Conservation (phyloP, 352 stramenopile species). For the Blastocystis sp. region DNA sequence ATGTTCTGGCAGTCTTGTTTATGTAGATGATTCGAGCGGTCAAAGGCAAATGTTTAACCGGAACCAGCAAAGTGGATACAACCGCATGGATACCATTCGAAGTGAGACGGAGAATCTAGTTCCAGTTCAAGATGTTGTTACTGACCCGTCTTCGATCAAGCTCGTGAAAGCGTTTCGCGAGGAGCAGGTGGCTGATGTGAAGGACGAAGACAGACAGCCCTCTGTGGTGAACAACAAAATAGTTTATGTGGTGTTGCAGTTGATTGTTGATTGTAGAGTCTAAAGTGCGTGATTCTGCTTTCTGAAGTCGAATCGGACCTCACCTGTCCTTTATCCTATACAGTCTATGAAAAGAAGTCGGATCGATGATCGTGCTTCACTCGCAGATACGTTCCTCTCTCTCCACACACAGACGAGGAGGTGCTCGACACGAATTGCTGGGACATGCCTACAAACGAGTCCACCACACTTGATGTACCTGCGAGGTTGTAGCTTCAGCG, state of each 20-base stretch:
- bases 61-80: neutral
- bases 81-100: neutral
- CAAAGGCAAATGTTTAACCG: neutral
- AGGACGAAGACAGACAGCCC: neutral
- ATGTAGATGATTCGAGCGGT: neutral
- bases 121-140: neutral
- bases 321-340: neutral
- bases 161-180: neutral
- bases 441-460: conserved; percentile 30
- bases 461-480: neutral
- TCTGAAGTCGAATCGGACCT: neutral
- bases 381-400: neutral
- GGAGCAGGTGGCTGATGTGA: neutral
- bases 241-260: neutral
- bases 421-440: conserved; percentile 39
- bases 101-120: neutral
- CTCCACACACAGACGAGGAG: neutral
- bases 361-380: neutral
- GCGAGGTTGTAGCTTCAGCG: too few relatives aligned
- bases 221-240: conserved; percentile 19
- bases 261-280: neutral
- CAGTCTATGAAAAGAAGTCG: neutral
- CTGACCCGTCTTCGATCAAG: neutral
- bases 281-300: neutral
- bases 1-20: neutral